Evolutionary conservation across 768 basidiomycete species (phyloP), one percentile per base, ranked within the genome.

Genomic region (Grammothele lineata): DNA sequence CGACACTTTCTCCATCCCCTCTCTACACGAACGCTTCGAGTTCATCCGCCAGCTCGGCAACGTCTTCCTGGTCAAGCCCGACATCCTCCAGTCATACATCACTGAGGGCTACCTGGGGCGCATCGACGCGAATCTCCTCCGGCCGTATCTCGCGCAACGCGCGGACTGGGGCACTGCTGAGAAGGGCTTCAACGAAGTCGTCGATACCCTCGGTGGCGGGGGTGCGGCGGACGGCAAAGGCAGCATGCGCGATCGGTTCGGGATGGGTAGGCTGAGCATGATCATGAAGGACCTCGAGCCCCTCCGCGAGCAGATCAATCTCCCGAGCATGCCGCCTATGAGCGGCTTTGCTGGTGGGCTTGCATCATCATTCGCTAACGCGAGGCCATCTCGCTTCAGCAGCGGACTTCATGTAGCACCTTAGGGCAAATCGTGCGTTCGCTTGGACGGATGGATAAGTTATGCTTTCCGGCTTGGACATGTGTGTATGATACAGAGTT

Each of bases 31-130:
- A 63, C 92, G 95, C 19, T 99, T 95, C 70, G 96, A 98, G 63
- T 97, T 98, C 71, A 85, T 98, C 53, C 86, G 94, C 33, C 94
- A 98, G 65, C 81, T 99, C 4, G 96, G 95, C 55, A 95, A 98
- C 60, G 78, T 94, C 54, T 99, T 97, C 76, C 86, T 98, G 53
- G 89, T 99, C 40, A 90, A 86, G 44, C 94, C 95, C 6, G 93
- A 97, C 53, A 90, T 94, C 48, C 77, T 99, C 55, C 90, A 87
- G 57, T 90, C 93, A 4, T 98, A 96, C 70, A 92, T 98, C 64
- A 89, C 86, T 9, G 94, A 96, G 60, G 87, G 85, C 47, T 91
- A 92, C 64, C 83, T 99, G 12, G 92, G 92, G 8, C 80, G 92
- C 15, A 93, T 99, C 56, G 95, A 98, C 55, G 69, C 88, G 3